Base-by-base conservation (phyloP, 2,329 filamentous ascomycete species). In the Aureobasidium leucospermi region DNA sequence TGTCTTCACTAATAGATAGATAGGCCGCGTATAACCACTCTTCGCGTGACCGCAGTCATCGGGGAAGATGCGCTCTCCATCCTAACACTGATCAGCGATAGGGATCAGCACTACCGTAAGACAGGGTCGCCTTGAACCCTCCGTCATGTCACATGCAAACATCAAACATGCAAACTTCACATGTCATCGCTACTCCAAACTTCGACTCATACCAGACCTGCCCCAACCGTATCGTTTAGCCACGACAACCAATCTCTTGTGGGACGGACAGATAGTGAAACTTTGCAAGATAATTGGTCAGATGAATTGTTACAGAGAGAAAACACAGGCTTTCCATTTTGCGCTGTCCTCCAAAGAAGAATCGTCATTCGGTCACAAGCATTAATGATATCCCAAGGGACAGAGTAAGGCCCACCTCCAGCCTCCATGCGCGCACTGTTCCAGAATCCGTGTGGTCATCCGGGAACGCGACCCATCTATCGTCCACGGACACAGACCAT, bases 301-400 rank as follows among this genome's bases (percentile, higher is more conserved):
- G 16, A 43, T 55, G 38, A 41, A 55, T 39, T 42, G 39, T 23
- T 43, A 55, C 39, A 15, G 19, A 45, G 15, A 55, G 32, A n/a
- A 32, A 43, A 42, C 23, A 39, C 2, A 28, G 34, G 29, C 39
- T 23, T 11, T 41, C 38, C 51, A 19, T 43, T 34, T 34, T 43
- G 51, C 51, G 51, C 51, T 55, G 19, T 52, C 39, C 51, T 28
- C 51, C 38, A 16, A 43, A 55, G 39, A 43, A 55, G 39, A 55
- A 55, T 55, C 51, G 10, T 55, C 29, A 42, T 38, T 43, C 39
- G 34, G n/a, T 42, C 28, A 43, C 28, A 55, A 42, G 51, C 51
- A 55, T 55, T 55, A 55, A 55, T 55, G 51, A 2, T 13, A 38
- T 41, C 51, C 38, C 9, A 6, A 31, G 6, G 38, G 38, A 43